Conservation (phyloP, 495 filamentous ascomycete genomes). For the Eremomyces bilateralis region DNA sequence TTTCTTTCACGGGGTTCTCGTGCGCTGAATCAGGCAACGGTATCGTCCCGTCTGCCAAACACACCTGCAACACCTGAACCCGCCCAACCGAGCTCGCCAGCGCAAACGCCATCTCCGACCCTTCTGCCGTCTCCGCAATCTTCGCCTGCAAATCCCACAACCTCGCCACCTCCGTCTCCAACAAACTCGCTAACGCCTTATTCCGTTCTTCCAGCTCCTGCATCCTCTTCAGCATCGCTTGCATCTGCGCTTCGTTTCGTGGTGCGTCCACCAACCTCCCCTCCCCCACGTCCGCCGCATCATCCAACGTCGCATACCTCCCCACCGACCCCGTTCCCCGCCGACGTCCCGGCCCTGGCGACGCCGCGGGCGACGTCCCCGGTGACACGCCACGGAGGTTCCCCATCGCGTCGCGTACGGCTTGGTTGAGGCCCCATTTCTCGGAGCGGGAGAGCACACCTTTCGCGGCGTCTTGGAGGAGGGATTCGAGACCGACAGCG, state of each 20-base stretch:
- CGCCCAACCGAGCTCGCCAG: slow-evolving; percentile 47
- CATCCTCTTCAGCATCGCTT: slow-evolving; percentile 12
- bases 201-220: slow-evolving; percentile 46
- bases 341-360: neutral
- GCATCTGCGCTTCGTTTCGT: slow-evolving; percentile 3
- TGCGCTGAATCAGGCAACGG: too few species aligned
- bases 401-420: slow-evolving; percentile 69
- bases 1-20: too few species aligned
- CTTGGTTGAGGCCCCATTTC: slow-evolving; percentile 72
- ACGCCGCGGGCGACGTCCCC: neutral
- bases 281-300: neutral
- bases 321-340: neutral
- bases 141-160: slow-evolving; percentile 31
- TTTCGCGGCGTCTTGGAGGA: slow-evolving; percentile 72
- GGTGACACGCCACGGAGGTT: slow-evolving; percentile 44
- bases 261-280: slow-evolving; percentile 1
- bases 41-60: slow-evolving; percentile 43
- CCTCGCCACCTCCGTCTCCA: slow-evolving; percentile 47
- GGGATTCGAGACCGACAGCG: slow-evolving; percentile 42
- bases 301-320: neutral
- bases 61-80: slow-evolving; percentile 58
- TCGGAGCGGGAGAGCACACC: slow-evolving; percentile 66
- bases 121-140: slow-evolving; percentile 8
- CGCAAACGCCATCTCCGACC: slow-evolving; percentile 16
- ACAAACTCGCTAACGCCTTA: slow-evolving; percentile 43